Conservation (phyloP, 2,329 filamentous ascomycete genomes). For the Penicillium frequentans region DNA sequence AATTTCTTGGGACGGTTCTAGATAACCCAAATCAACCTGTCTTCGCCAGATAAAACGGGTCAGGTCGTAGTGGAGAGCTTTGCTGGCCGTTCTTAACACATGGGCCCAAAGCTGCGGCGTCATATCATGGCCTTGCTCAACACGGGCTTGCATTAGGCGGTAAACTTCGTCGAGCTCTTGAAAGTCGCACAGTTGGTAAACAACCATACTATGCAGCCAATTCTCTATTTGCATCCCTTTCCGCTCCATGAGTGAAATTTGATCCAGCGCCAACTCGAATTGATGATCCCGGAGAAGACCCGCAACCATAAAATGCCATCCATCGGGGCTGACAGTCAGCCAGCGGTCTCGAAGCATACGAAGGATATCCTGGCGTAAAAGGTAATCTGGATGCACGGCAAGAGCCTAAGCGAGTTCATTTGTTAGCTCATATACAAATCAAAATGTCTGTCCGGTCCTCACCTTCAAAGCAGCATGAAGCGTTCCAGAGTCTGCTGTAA, state of each 20-base stretch:
- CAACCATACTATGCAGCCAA: slow-evolving; percentile 79
- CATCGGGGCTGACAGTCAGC: slow-evolving; percentile 62
- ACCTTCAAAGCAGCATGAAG: slow-evolving; percentile 73
- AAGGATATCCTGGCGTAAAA: slow-evolving; percentile 70
- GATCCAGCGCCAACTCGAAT: slow-evolving; percentile 74
- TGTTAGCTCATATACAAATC: not conserved
- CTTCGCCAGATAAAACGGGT: slow-evolving; percentile 71
- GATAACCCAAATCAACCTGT: slow-evolving; percentile 58
- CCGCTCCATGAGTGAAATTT: slow-evolving; percentile 65
- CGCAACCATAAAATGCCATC: slow-evolving; percentile 66
- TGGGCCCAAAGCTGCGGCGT: slow-evolving; percentile 65
- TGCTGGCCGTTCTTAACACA: slow-evolving; percentile 73
- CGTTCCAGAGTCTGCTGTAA: slow-evolving; percentile 64
- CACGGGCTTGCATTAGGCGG: slow-evolving; percentile 62
- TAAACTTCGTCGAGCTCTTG: slow-evolving; percentile 78
- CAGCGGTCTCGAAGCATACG: slow-evolving; percentile 66
- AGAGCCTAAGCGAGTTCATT: slow-evolving; percentile 54
- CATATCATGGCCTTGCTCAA: slow-evolving; percentile 48
- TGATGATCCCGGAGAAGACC: slow-evolving; percentile 79
- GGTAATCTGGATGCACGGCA: slow-evolving; percentile 81
- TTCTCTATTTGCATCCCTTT: slow-evolving; percentile 56
- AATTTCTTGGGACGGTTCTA: slow-evolving; percentile 64
- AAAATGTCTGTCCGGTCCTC: slow-evolving; percentile 12
- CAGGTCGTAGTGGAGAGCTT: slow-evolving; percentile 61
- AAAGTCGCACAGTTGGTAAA: slow-evolving; percentile 69